Evolutionary conservation across 495 filamentous ascomycete genomes (phyloP).

Genomic region (Immersiella caudata): DNA sequence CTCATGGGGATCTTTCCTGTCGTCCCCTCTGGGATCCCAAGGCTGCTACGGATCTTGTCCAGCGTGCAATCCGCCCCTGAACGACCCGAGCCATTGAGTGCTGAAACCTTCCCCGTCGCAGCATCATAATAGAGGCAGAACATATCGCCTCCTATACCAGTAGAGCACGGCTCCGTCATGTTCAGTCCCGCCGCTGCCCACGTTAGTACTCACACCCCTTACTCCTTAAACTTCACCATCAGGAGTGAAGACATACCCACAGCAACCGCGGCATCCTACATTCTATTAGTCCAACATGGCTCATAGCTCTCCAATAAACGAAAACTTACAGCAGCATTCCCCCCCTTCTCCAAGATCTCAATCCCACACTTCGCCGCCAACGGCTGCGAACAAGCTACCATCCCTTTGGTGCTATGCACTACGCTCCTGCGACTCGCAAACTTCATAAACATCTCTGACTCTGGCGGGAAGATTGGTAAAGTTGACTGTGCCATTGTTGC

Average conservation of each 20-base stretch:
- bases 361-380: constrained; percentile 88
- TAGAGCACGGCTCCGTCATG: constrained; percentile 89
- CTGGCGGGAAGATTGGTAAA: constrained; percentile 60
- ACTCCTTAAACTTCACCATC: background rate
- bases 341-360: constrained; percentile 78
- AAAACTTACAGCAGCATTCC: constrained; percentile 81
- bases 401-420: constrained; percentile 90
- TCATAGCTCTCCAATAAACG: constrained; percentile 10
- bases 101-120: constrained; percentile 75
- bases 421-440: constrained; percentile 88
- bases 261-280: constrained; percentile 89
- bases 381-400: constrained; percentile 89
- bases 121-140: constrained; percentile 95
- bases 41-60: constrained; percentile 65
- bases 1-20: constrained; percentile 69
- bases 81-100: constrained; percentile 89
- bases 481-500: constrained; percentile 24
- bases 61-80: constrained; percentile 70
- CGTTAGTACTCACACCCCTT: background rate
- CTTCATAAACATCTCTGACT: constrained; percentile 61
- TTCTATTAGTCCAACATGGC: constrained; percentile 14
- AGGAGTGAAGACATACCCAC: constrained; percentile 33
- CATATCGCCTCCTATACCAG: constrained; percentile 98
- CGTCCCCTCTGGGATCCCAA: constrained; percentile 66
- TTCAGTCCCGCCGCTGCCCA: constrained; percentile 76